Conservation (phyloP, 768 basidiomycete species). For the Pulveroboletus sp. region DNA sequence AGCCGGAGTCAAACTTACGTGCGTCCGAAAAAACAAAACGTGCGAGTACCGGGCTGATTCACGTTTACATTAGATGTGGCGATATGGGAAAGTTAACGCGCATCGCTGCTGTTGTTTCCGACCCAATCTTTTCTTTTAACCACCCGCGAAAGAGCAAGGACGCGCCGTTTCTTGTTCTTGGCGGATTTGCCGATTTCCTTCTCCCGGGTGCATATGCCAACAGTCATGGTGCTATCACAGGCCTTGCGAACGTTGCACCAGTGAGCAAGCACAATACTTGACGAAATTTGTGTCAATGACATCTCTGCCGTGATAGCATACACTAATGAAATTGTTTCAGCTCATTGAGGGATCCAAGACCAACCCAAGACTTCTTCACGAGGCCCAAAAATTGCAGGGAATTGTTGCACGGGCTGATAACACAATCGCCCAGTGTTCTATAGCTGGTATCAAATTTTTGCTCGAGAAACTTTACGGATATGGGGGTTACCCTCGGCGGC, state of each 20-base stretch:
- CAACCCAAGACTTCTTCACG: slow-evolving; percentile 54
- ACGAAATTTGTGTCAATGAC: not conserved
- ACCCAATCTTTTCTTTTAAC: slow-evolving; percentile 47
- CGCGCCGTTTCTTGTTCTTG: slow-evolving; percentile 78
- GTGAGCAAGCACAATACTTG: slow-evolving; percentile 37
- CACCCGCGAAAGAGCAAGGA: slow-evolving; percentile 66
- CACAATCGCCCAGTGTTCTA: slow-evolving; percentile 70
- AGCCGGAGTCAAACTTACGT: slow-evolving; percentile 88
- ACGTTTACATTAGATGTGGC: slow-evolving; percentile 62
- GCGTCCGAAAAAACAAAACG: slow-evolving; percentile 28
- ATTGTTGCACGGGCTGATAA: slow-evolving; percentile 78
- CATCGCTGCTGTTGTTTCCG: slow-evolving; percentile 65
- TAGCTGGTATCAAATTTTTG: slow-evolving; percentile 81
- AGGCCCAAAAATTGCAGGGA: slow-evolving; percentile 74
- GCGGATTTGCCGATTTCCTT: slow-evolving; percentile 83
- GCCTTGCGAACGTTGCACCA: slow-evolving; percentile 80
- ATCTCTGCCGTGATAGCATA: slow-evolving; percentile 38
- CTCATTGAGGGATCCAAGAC: slow-evolving; percentile 54
- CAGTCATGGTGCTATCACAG: slow-evolving; percentile 87
- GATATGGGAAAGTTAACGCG: slow-evolving; percentile 90
- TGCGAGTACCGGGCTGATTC: slow-evolving; percentile 3
- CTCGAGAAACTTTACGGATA: slow-evolving; percentile 75
- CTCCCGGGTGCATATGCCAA: slow-evolving; percentile 67
- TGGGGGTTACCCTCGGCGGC: slow-evolving; percentile 74
- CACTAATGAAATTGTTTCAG: slow-evolving; percentile 58